These are phyloP conservation scores for Zygosaccharomyces sapae DNA, from an alignment of 1,139 yeast species.

Conservation along the genomic window DNA sequence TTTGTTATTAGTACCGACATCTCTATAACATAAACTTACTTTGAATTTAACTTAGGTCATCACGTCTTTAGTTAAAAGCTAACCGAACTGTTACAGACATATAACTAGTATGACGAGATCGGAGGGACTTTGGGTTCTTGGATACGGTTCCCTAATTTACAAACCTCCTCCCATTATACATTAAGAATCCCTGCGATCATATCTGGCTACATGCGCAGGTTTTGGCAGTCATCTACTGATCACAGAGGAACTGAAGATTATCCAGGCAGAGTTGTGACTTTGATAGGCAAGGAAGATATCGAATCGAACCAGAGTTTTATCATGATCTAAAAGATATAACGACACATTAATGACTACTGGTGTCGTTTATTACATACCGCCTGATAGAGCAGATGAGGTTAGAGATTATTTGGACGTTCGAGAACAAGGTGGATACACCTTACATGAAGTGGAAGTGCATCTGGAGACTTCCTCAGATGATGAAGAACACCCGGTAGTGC, in stretches of 20 bases:
- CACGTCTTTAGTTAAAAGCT: too few species aligned
- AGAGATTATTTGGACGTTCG: slow-evolving; percentile 68
- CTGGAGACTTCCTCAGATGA: slow-evolving; percentile 38
- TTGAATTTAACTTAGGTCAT: background rate
- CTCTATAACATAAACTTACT: background rate
- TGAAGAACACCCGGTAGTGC: slow-evolving; percentile 28
- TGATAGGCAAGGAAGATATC: slow-evolving; percentile 58
- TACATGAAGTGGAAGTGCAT: slow-evolving; percentile 64
- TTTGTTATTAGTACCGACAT: slow-evolving; percentile 4
- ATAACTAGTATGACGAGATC: slow-evolving; percentile 20
- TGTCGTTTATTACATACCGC: slow-evolving; percentile 77
- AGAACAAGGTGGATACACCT: slow-evolving; percentile 84
- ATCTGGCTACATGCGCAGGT: slow-evolving; percentile 71
- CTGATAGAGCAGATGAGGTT: slow-evolving; percentile 58
- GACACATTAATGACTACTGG: slow-evolving; percentile 66
- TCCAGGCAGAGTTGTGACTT: slow-evolving; percentile 87
- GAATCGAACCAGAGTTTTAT: slow-evolving; percentile 40
- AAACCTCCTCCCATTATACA: slow-evolving; percentile 79
- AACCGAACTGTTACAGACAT: too few species aligned
- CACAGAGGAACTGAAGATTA: slow-evolving; percentile 82
- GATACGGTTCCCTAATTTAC: slow-evolving; percentile 86
- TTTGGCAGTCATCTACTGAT: slow-evolving; percentile 89
- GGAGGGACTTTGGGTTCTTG: slow-evolving; percentile 70
- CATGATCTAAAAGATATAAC: slow-evolving; percentile 40
- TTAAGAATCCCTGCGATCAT: slow-evolving; percentile 69